phyloP scores from a whole-genome alignment of 306 rosid species.

The Malus orientalis region DNA sequence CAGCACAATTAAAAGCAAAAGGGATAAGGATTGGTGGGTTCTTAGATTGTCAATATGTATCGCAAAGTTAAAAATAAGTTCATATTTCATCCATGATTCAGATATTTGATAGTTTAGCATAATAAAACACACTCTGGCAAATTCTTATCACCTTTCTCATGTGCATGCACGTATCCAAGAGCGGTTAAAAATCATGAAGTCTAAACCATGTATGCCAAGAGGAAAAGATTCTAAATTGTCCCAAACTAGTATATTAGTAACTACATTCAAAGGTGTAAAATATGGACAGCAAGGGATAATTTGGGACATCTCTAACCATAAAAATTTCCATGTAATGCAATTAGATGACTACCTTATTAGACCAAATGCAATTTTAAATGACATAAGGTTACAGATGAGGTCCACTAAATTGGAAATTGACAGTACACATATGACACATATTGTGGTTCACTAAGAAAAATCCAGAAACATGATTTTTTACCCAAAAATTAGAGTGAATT shows the following conservation, averaged over 20 bases:
- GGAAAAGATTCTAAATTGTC: constrained; percentile 12
- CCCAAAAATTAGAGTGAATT: background rate
- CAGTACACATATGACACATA: background rate
- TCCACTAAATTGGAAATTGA: background rate
- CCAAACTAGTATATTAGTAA: constrained; percentile 13
- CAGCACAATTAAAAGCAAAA: background rate
- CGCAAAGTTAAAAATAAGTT: background rate
- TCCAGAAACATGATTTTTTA: background rate
- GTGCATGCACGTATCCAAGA: background rate
- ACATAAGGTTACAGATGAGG: background rate
- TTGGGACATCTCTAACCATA: background rate
- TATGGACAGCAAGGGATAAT: constrained; percentile 1
- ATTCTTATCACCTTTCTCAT: background rate
- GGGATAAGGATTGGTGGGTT: background rate
- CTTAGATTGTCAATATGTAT: background rate
- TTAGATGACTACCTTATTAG: constrained; percentile 2
- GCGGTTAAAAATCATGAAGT: background rate
- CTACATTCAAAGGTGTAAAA: background rate
- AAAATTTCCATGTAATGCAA: background rate
- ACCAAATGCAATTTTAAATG: background rate
- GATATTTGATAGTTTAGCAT: background rate
- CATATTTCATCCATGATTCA: background rate
- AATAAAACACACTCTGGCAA: background rate
- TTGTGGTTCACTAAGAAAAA: background rate
- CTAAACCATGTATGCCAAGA: constrained; percentile 9